Percentiles rank a stretch among this genome's conserved stretches.
phyloP scores from a whole-genome alignment of 805 yeast species.

The Saccharomyces eubayanus region DNA sequence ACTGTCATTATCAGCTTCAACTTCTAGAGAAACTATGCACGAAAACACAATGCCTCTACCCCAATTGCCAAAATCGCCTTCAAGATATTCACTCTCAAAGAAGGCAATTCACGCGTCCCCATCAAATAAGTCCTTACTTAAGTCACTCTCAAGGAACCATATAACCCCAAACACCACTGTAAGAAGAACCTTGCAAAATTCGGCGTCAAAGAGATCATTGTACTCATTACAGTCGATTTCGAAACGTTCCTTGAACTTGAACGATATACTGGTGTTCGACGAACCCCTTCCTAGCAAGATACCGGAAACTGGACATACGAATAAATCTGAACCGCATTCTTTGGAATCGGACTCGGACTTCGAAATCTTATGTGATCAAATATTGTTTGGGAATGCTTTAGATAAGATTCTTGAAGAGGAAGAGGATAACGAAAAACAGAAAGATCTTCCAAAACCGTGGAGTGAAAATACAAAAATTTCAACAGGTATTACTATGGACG shows the following conservation, averaged over 20 bases:
- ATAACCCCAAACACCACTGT: conserved; percentile 5
- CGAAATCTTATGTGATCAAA: conserved; percentile 26
- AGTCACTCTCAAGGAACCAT: conserved; percentile 11
- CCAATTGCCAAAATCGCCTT: neutral
- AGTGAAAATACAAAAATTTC: neutral
- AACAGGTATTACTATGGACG: neutral
- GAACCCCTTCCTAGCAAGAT: conserved; percentile 2
- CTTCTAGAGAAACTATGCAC: conserved; percentile 2
- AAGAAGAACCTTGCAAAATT: conserved; percentile 21
- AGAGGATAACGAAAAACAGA: conserved; percentile 6
- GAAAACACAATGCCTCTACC: neutral
- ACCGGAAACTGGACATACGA: neutral
- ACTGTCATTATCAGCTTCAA: conserved; percentile 3
- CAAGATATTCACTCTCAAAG: neutral
- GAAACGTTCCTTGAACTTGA: conserved; percentile 29
- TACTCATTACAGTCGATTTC: conserved; percentile 31
- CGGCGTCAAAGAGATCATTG: conserved; percentile 27
- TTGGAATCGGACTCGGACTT: conserved; percentile 22
- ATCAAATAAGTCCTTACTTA: conserved; percentile 13
- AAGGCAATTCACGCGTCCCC: conserved; percentile 6
- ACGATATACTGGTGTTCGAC: conserved; percentile 20
- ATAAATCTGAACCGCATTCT: conserved; percentile 2
- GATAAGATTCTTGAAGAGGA: conserved; percentile 23
- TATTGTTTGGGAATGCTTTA: conserved; percentile 23
- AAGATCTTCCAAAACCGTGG: neutral